phyloP scores from a whole-genome alignment of 176 grass and related monocot species.

The Calamus simplicifolius region DNA sequence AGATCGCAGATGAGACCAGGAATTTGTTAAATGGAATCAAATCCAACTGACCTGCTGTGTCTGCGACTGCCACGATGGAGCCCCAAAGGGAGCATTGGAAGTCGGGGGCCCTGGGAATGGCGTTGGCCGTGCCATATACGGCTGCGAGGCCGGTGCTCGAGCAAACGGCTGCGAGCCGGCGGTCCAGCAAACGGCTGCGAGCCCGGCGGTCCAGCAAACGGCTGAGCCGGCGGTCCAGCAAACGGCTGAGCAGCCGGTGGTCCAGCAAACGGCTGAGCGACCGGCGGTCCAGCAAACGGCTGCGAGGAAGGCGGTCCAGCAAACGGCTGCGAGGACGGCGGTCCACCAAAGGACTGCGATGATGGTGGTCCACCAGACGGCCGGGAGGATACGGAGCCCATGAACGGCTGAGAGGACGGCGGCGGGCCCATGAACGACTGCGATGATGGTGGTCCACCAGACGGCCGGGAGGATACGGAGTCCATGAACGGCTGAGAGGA shows the following conservation, averaged over 20 bases:
- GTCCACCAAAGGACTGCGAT: conserved; percentile 6
- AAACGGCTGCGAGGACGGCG: conserved; percentile 14
- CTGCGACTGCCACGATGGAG: conserved; percentile 21
- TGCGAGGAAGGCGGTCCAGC: conserved; percentile 13
- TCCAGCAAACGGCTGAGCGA: conserved; percentile 15
- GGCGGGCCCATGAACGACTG: not conserved
- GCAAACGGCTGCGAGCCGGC: conserved; percentile 19
- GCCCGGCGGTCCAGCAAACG: not conserved
- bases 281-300: not conserved
- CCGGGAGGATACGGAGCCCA: conserved; percentile 12
- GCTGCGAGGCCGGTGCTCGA: not conserved
- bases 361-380: conserved; percentile 1
- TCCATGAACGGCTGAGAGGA: conserved; percentile 5
- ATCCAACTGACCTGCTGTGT: conserved; percentile 17
- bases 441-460: conserved; percentile 1
- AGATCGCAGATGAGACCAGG: not conserved
- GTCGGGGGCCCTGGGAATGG: conserved; percentile 21
- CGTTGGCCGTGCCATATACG: conserved; percentile 6
- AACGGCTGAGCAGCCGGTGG: conserved; percentile 5
- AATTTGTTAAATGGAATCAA: conserved; percentile 2
- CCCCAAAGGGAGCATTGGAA: conserved; percentile 34
- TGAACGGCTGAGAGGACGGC: not conserved
- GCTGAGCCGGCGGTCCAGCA: conserved; percentile 1
- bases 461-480: not conserved
- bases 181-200: conserved; percentile 14